A percentile compares a stretch with the other conserved stretches of the same genome.
Conservation (phyloP, 2,329 filamentous ascomycete genomes). For the Fusarium anthophilum region DNA sequence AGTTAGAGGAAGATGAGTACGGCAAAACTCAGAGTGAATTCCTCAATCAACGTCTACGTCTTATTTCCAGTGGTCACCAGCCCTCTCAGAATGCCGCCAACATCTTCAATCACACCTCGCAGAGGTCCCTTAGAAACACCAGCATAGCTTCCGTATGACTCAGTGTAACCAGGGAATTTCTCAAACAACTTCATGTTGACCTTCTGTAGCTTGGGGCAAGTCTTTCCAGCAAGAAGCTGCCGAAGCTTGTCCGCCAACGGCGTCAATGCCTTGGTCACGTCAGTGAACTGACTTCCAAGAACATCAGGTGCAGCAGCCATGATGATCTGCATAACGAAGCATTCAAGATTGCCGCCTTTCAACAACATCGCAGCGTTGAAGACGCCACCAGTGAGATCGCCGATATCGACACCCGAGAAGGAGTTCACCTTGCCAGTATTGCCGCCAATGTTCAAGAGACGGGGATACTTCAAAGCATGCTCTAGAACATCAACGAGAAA, state of each 20-base stretch:
- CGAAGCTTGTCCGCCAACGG: neutral
- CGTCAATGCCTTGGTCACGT: neutral
- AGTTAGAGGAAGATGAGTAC: no score
- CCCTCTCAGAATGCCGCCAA: neutral
- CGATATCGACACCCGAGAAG: neutral
- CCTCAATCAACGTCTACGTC: rapidly evolving
- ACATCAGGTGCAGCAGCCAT: conserved; percentile 12
- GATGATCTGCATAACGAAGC: conserved; percentile 49
- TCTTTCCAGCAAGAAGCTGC: neutral
- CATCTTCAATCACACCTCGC: neutral
- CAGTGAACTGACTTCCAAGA: conserved; percentile 3
- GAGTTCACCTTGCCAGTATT: conserved; percentile 4
- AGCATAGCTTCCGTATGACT: conserved; percentile 18
- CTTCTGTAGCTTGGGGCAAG: neutral
- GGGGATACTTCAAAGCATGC: neutral
- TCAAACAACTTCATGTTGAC: conserved; percentile 5
- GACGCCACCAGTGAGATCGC: conserved; percentile 53
- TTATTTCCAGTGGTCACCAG: neutral
- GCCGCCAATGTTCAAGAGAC: neutral
- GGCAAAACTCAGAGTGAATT: rapidly evolving
- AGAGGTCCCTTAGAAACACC: conserved; percentile 11
- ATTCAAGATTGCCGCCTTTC: conserved; percentile 58
- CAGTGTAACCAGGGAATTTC: conserved; percentile 6
- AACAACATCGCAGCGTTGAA: conserved; percentile 52
- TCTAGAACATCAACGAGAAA: conserved; percentile 2